phyloP scores from a whole-genome alignment of 148 eudicot species.

The Amaranthus palmeri region DNA sequence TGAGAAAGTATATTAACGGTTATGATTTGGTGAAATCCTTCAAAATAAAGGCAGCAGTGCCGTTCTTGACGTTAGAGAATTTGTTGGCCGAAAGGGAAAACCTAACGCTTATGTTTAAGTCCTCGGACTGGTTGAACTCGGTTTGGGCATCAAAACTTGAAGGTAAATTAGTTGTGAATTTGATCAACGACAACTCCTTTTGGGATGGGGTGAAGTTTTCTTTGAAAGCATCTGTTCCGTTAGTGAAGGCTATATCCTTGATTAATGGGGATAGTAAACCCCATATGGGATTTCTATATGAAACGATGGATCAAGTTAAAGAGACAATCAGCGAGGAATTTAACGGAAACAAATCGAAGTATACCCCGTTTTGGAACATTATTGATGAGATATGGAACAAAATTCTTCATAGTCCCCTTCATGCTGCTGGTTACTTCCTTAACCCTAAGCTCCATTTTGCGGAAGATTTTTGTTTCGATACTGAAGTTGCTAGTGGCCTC shows the following conservation, averaged over 20 bases:
- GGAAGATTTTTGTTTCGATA: conserved; percentile 38
- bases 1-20: conserved; percentile 32
- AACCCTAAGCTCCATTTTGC: conserved; percentile 43
- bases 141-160: conserved; percentile 36
- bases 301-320: conserved; percentile 65
- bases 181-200: conserved; percentile 38
- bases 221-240: conserved; percentile 53
- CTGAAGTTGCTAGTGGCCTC: conserved; percentile 52
- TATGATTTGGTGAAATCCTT: conserved; percentile 43
- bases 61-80: conserved; percentile 55
- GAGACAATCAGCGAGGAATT: conserved; percentile 53
- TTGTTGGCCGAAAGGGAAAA: conserved; percentile 33
- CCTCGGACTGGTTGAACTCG: conserved; percentile 43
- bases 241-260: conserved; percentile 43
- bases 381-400: conserved; percentile 66
- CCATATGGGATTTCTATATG: conserved; percentile 51
- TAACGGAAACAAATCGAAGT: conserved; percentile 28
- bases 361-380: conserved; percentile 40
- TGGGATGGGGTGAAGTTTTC: conserved; percentile 39
- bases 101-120: conserved; percentile 38
- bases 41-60: conserved; percentile 29
- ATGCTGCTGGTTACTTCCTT: conserved; percentile 57
- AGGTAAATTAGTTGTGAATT: conserved; percentile 36
- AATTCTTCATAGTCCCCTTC: conserved; percentile 59
- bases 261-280: conserved; percentile 30